Evolutionary conservation across 371 early-diverging fungal genomes (phyloP).

Genomic region (Mucor sp.): DNA sequence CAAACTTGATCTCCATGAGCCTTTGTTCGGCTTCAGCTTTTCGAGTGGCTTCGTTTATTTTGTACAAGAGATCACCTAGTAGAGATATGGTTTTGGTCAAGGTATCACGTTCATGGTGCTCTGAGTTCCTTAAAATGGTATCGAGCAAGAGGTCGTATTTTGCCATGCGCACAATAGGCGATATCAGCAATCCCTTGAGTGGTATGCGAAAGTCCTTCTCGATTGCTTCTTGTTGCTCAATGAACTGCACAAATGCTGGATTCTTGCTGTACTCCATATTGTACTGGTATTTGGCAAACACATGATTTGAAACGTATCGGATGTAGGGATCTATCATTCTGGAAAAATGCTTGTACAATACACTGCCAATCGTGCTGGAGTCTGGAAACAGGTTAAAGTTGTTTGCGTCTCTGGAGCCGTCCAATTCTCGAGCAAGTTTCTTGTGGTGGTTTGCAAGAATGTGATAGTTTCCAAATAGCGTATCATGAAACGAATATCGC

Average conservation of each 20-base stretch:
- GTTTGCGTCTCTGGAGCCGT: background rate
- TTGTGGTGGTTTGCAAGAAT: conserved; percentile 11
- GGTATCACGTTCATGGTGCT: background rate
- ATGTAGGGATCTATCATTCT: conserved; percentile 9
- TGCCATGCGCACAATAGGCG: conserved; percentile 9
- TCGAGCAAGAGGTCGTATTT: conserved; percentile 9
- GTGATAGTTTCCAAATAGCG: conserved; percentile 19
- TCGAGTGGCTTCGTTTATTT: conserved; percentile 21
- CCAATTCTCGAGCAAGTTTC: conserved; percentile 6
- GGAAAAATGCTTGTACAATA: conserved; percentile 9
- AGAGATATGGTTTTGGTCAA: background rate
- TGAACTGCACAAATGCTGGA: conserved; percentile 10
- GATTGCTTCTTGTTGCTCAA: conserved; percentile 9
- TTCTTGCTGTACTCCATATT: conserved; percentile 13
- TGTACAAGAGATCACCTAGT: conserved; percentile 6
- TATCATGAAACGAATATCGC: conserved; percentile 17
- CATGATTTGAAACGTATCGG: conserved; percentile 19
- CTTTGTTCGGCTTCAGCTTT: conserved; percentile 16
- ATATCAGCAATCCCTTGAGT: conserved; percentile 4
- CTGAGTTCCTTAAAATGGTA: conserved; percentile 11
- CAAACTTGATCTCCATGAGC: conserved; percentile 11
- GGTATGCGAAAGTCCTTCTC: conserved; percentile 13
- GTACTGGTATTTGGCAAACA: conserved; percentile 11
- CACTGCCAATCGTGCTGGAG: background rate
- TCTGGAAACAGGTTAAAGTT: conserved; percentile 11